phyloP scores from a whole-genome alignment of 1,139 yeast genomes.

The Pichia sp. region DNA sequence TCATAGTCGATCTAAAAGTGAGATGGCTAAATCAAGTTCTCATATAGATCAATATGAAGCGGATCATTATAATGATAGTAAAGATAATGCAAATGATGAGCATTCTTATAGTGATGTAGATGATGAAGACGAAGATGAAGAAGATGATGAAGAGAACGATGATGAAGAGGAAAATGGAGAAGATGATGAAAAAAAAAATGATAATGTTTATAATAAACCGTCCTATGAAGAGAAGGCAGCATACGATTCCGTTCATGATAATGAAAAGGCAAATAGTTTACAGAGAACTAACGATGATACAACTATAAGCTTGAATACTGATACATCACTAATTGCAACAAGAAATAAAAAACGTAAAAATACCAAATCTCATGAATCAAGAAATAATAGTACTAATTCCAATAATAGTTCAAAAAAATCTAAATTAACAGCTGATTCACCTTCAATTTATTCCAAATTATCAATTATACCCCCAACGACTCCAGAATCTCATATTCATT shows the following conservation, averaged over 20 bases:
- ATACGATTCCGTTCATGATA: background rate
- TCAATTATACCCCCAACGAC: slow-evolving; percentile 5
- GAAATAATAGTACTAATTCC: no score
- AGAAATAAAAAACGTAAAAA: background rate
- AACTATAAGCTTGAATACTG: background rate
- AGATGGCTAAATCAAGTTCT: background rate
- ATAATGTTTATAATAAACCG: background rate
- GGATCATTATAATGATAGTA: background rate
- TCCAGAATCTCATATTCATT: slow-evolving; percentile 5
- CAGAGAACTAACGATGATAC: background rate
- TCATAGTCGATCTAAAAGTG: slow-evolving; percentile 7
- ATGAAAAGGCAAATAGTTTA: background rate
- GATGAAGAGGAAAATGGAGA: slow-evolving; percentile 1
- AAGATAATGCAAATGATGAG: background rate
- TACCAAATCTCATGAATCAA: no score
- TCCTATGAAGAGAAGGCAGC: no score
- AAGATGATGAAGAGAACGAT: background rate
- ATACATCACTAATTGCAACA: background rate
- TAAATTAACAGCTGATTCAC: slow-evolving; percentile 1
- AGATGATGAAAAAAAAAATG: background rate
- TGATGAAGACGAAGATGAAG: slow-evolving; percentile 5
- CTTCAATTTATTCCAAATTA: slow-evolving; percentile 2
- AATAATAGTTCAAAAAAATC: no score
- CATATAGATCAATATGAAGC: background rate
- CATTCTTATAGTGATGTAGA: background rate